Conservation (phyloP, 768 basidiomycete species). For the Suillus brevipes region DNA sequence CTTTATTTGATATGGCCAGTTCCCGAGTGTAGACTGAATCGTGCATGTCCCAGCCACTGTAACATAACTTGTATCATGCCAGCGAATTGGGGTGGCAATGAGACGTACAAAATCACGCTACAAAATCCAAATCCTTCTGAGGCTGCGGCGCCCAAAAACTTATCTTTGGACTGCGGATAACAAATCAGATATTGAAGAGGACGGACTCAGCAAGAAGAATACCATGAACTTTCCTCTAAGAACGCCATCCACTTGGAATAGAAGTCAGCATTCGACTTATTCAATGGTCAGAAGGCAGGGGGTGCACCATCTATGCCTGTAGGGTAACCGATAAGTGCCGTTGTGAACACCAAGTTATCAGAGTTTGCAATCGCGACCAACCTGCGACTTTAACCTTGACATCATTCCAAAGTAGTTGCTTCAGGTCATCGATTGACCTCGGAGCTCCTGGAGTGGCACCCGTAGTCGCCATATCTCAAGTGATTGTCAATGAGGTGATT, state of each 20-base stretch:
- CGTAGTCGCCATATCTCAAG: background rate
- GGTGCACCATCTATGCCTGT: constrained; percentile 68
- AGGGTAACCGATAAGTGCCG: background rate
- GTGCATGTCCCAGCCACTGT: constrained; percentile 90
- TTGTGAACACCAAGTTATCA: constrained; percentile 6
- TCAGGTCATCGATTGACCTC: constrained; percentile 57
- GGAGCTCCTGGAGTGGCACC: constrained; percentile 43
- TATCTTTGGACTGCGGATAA: constrained; percentile 74
- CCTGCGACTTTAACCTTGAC: constrained; percentile 93
- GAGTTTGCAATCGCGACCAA: constrained; percentile 34
- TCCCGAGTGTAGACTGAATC: constrained; percentile 84
- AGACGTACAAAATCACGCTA: constrained; percentile 84
- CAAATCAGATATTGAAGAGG: constrained; percentile 11
- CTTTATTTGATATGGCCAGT: constrained; percentile 85
- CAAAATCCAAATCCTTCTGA: constrained; percentile 91
- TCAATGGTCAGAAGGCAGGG: constrained; percentile 6
- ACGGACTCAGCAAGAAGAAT: constrained; percentile 13
- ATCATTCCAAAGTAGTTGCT: constrained; percentile 54
- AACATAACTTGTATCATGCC: constrained; percentile 3
- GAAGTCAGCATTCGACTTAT: constrained; percentile 11
- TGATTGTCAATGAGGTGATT: background rate
- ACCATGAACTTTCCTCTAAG: constrained; percentile 95
- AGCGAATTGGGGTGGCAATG: background rate
- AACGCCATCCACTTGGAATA: constrained; percentile 79
- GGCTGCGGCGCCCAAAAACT: constrained; percentile 81